phyloP scores from a whole-genome alignment of 2,329 filamentous ascomycete genomes.

The Fusarium nygamai region DNA sequence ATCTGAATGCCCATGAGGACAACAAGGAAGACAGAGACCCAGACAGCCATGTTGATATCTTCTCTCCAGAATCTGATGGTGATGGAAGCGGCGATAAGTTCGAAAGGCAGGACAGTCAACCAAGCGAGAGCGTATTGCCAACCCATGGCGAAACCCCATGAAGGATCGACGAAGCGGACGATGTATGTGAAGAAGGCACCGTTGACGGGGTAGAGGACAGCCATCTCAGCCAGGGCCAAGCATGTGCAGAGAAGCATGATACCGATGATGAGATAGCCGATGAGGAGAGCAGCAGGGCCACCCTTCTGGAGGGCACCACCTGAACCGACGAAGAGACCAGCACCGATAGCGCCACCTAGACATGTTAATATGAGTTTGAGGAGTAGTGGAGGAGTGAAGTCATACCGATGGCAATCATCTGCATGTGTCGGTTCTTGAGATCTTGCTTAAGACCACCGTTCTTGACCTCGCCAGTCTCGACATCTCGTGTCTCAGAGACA shows the following conservation, averaged over 20 bases:
- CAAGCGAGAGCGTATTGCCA: constrained; percentile 95
- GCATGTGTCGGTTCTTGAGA: constrained; percentile 85
- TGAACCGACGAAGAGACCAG: constrained; percentile 88
- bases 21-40: constrained; percentile 83
- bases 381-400: not conserved
- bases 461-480: constrained; percentile 34
- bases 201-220: constrained; percentile 88
- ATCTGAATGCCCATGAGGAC: constrained; percentile 84
- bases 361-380: not conserved
- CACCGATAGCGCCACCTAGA: constrained; percentile 60
- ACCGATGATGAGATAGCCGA: constrained; percentile 67
- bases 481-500: constrained; percentile 25
- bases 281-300: constrained; percentile 80
- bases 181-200: constrained; percentile 94
- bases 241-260: constrained; percentile 65
- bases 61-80: constrained; percentile 84
- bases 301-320: constrained; percentile 76
- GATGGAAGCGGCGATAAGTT: constrained; percentile 86
- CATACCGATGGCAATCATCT: constrained; percentile 91
- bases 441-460: constrained; percentile 58
- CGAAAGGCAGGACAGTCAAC: constrained; percentile 83
- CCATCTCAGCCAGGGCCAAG: constrained; percentile 90
- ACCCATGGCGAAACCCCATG: constrained; percentile 95
- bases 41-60: constrained; percentile 73
- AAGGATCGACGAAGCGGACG: constrained; percentile 89